phyloP scores from a whole-genome alignment of 345 rosid species.

The Populus deltoides region DNA sequence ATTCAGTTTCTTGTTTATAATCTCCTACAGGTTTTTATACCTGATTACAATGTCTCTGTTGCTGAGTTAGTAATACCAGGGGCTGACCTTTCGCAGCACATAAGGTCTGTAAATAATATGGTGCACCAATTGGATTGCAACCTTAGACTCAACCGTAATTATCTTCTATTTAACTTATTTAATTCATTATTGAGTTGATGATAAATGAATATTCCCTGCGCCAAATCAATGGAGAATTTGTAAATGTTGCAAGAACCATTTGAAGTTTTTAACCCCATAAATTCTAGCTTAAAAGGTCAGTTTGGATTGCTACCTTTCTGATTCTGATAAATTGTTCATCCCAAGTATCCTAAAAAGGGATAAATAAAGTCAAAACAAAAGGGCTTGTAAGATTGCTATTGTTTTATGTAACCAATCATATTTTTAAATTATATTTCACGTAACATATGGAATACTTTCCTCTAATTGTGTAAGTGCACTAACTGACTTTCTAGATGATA shows the following conservation, averaged over 20 bases:
- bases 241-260: not conserved
- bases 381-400: not conserved
- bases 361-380: not conserved
- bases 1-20: conserved; percentile 2
- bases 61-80: conserved; percentile 53
- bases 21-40: conserved; percentile 39
- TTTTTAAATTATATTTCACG: not conserved
- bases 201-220: not conserved
- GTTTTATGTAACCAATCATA: not conserved
- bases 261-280: not conserved
- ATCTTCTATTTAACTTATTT: not conserved
- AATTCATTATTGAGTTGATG: not conserved
- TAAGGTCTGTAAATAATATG: conserved; percentile 29
- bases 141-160: not conserved
- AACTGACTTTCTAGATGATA: not conserved
- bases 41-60: conserved; percentile 52
- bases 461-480: no score
- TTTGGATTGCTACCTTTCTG: not conserved
- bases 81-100: conserved; percentile 51
- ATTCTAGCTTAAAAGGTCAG: not conserved
- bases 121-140: not conserved
- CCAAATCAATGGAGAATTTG: not conserved
- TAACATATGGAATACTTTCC: not conserved
- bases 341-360: not conserved
- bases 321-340: not conserved